A percentile compares a stretch with the other conserved stretches of the same genome.
These are phyloP conservation scores for Boletus reticulatus DNA, from an alignment of 768 basidiomycete genomes.

Conservation along the genomic window DNA sequence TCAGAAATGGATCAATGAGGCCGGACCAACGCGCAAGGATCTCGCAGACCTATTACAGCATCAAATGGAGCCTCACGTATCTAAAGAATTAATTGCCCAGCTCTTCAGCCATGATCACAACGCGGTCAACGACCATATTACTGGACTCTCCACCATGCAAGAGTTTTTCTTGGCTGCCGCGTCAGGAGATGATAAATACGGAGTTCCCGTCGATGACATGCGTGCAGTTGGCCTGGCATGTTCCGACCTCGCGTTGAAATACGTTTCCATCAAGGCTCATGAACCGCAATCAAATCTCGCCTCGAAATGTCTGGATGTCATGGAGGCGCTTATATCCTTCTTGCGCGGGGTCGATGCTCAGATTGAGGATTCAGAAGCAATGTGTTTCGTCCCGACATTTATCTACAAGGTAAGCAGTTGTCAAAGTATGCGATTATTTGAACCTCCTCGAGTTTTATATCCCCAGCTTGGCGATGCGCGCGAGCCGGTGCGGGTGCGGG, in stretches of 20 bases:
- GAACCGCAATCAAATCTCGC: slow-evolving; percentile 89
- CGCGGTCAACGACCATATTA: slow-evolving; percentile 87
- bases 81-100: slow-evolving; percentile 68
- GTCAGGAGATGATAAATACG: slow-evolving; percentile 53
- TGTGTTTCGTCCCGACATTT: slow-evolving; percentile 86
- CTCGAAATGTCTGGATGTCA: slow-evolving; percentile 83
- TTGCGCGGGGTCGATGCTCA: slow-evolving; percentile 72
- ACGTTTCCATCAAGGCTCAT: slow-evolving; percentile 84
- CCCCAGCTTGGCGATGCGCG: slow-evolving; percentile 87
- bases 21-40: slow-evolving; percentile 81
- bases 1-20: slow-evolving; percentile 82
- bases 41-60: slow-evolving; percentile 79
- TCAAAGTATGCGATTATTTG: background rate
- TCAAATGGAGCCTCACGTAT: slow-evolving; percentile 88
- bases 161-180: slow-evolving; percentile 70
- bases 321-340: slow-evolving; percentile 76
- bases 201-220: slow-evolving; percentile 43
- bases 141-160: slow-evolving; percentile 68
- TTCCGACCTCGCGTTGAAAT: slow-evolving; percentile 90
- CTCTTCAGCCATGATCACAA: slow-evolving; percentile 96
- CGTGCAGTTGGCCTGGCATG: slow-evolving; percentile 76
- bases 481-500: slow-evolving; percentile 74
- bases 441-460: slow-evolving; percentile 1
- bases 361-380: slow-evolving; percentile 81
- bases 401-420: slow-evolving; percentile 71